Evolutionary conservation across 108 stramenopile genomes (phyloP).

Genomic region (Nitzschia sp.): DNA sequence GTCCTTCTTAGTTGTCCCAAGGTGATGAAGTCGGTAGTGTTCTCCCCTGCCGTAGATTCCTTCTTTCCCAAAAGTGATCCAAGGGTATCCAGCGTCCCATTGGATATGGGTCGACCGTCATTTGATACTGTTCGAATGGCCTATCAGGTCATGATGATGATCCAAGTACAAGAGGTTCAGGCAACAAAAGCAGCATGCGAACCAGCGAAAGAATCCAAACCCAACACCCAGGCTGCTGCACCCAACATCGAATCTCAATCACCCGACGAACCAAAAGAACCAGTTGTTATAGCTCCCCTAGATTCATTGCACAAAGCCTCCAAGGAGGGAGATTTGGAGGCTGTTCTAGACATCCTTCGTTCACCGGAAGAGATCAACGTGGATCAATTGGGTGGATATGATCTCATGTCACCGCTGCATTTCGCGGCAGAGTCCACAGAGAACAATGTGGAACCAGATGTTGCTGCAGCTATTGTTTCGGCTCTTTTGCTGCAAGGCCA

Average conservation of each 20-base stretch:
- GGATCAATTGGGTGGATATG: constrained; percentile 39
- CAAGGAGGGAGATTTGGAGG: constrained; percentile 52
- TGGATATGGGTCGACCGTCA: constrained; percentile 76
- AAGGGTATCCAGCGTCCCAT: constrained; percentile 68
- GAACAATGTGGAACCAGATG: constrained; percentile 20
- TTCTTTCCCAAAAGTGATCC: constrained; percentile 34
- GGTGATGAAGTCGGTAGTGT: constrained; percentile 43
- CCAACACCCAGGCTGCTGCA: neutral
- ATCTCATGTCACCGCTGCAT: constrained; percentile 64
- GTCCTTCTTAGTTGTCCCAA: constrained; percentile 54
- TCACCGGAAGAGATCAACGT: constrained; percentile 15
- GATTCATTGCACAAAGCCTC: constrained; percentile 66
- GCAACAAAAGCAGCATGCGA: neutral
- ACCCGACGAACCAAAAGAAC: constrained; percentile 15
- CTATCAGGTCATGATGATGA: constrained; percentile 44
- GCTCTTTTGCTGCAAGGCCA: constrained; percentile 61
- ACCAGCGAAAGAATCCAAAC: neutral
- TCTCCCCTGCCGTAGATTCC: constrained; percentile 1
- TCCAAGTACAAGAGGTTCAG: constrained; percentile 25
- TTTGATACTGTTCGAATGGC: constrained; percentile 41
- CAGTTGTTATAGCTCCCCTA: constrained; percentile 31
- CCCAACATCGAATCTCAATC: neutral
- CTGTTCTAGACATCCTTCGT: constrained; percentile 42
- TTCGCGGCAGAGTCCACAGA: constrained; percentile 45
- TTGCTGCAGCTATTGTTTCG: constrained; percentile 37